A percentile compares a stretch with the other conserved stretches of the same genome.
Evolutionary conservation across 2,329 filamentous ascomycete species (phyloP).

Genomic region (Furcasterigmium furcatum): DNA sequence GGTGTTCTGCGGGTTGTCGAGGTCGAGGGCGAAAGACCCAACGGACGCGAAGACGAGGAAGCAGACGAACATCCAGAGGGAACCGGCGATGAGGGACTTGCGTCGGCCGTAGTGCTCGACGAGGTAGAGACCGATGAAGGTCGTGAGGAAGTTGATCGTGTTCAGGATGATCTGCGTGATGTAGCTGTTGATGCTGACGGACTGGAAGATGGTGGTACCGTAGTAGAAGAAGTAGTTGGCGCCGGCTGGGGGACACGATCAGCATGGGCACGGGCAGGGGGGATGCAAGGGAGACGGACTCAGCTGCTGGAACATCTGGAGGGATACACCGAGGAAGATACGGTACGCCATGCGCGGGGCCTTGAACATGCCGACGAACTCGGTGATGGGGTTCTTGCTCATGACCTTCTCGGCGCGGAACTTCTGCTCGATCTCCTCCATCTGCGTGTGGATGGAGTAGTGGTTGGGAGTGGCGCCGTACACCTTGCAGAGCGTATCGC

Average conservation of each 20-base stretch:
- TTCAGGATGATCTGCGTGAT: conserved; percentile 66
- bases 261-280: too few relatives aligned
- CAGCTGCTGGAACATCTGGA: conserved; percentile 67
- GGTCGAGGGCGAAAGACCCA: conserved; percentile 44
- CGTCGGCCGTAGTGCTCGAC: conserved; percentile 66
- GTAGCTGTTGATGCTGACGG: conserved; percentile 53
- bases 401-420: conserved; percentile 41
- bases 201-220: conserved; percentile 47
- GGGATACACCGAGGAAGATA: conserved; percentile 53
- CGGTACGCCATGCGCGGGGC: conserved; percentile 63
- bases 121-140: conserved; percentile 67
- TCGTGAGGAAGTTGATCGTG: conserved; percentile 64
- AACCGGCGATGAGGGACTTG: conserved; percentile 59
- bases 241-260: conserved; percentile 41
- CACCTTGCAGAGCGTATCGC: conserved; percentile 42
- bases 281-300: conserved; percentile 20
- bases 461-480: conserved; percentile 42
- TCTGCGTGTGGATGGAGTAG: conserved; percentile 41
- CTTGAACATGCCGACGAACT: conserved; percentile 58
- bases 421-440: conserved; percentile 52
- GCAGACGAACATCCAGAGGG: conserved; percentile 57
- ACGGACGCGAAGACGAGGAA: conserved; percentile 57
- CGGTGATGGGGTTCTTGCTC: conserved; percentile 32
- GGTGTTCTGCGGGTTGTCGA: conserved; percentile 26
- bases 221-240: conserved; percentile 69